Conservation (phyloP, 768 basidiomycete species). For the Suillus variegatus region DNA sequence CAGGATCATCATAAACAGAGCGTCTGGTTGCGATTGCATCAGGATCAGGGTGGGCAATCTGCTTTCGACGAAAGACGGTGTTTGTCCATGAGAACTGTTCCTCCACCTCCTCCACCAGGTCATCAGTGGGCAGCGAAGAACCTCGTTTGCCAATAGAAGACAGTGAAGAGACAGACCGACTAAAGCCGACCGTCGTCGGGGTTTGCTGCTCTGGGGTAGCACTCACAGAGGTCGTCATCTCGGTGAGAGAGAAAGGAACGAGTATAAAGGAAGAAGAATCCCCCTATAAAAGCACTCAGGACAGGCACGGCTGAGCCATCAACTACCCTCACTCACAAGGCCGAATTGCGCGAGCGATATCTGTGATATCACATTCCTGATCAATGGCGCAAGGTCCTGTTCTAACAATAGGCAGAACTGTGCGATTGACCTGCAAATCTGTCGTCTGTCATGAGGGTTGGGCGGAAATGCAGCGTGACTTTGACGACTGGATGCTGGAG, state of each 20-base stretch:
- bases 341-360: background rate
- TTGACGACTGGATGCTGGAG: background rate
- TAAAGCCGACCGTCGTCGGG: background rate
- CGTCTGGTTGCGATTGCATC: slow-evolving; percentile 50
- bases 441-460: too few relatives aligned
- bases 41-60: slow-evolving; percentile 15
- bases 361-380: background rate
- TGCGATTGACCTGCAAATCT: background rate
- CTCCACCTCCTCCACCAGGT: slow-evolving; percentile 14
- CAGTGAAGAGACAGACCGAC: background rate
- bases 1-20: slow-evolving; percentile 54
- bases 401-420: slow-evolving; percentile 2
- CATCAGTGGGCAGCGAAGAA: background rate
- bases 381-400: background rate
- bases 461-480: too few relatives aligned
- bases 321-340: background rate
- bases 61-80: slow-evolving; percentile 10
- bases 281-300: background rate
- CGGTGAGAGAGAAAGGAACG: background rate
- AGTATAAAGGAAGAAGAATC: background rate
- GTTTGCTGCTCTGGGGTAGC: background rate
- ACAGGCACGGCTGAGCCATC: background rate
- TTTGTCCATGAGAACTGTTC: slow-evolving; percentile 11
- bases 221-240: background rate
- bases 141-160: slow-evolving; percentile 4